These are phyloP conservation scores for Ensete glaucum DNA, from an alignment of 176 grass and related monocot species.

Conservation along the genomic window DNA sequence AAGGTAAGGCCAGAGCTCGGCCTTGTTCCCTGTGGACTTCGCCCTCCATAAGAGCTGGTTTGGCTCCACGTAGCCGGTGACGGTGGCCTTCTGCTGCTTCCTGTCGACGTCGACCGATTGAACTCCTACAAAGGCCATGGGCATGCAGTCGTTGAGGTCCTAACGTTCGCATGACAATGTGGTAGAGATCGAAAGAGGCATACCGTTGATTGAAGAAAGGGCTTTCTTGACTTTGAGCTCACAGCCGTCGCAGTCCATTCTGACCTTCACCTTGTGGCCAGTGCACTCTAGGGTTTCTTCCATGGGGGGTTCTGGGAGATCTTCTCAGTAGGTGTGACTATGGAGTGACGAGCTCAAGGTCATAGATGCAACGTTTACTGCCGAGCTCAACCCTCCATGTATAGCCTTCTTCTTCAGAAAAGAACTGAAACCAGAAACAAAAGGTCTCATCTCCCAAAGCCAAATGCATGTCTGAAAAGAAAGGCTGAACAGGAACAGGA, in stretches of 20 bases:
- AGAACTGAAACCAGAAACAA: no score
- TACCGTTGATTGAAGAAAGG: constrained; percentile 54
- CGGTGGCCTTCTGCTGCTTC: constrained; percentile 57
- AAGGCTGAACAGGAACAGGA: no score
- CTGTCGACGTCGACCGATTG: constrained; percentile 50
- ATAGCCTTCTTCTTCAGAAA: no score
- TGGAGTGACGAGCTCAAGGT: no score
- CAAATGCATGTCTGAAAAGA: no score
- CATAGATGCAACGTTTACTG: no score
- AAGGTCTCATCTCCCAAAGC: no score
- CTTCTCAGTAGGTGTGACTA: no score
- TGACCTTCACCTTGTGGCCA: constrained; percentile 46
- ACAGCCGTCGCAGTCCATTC: constrained; percentile 73
- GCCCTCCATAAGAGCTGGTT: constrained; percentile 46
- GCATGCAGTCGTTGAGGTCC: no score
- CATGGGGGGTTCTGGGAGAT: constrained; percentile 7
- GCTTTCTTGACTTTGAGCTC: constrained; percentile 61
- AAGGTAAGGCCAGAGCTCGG: constrained; percentile 59
- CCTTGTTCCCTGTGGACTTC: constrained; percentile 47
- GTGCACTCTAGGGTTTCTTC: constrained; percentile 38
- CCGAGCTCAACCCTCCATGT: no score
- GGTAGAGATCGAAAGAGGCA: background rate
- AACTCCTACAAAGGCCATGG: constrained; percentile 27
- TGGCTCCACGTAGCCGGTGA: constrained; percentile 42
- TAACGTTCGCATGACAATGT: background rate